Percentiles rank a stretch among this genome's conserved stretches.
Conservation (phyloP, 2,329 filamentous ascomycete species). For the Claviceps purpurea region DNA sequence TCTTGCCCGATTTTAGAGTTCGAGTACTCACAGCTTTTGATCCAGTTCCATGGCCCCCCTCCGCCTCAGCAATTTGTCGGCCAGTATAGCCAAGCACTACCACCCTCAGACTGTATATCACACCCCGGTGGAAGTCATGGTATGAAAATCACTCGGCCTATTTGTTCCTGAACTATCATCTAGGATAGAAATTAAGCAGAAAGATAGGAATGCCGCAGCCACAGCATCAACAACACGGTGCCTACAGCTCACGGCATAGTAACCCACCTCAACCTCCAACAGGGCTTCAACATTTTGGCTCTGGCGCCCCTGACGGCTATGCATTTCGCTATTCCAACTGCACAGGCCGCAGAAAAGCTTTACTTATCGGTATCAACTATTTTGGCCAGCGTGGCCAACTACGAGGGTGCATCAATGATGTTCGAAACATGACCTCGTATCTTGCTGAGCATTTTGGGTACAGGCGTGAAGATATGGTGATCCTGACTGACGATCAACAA, state of each 20-base stretch:
- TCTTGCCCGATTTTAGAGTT: not conserved
- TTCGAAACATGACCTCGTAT: slow-evolving; percentile 91
- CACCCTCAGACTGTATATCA: slow-evolving; percentile 33
- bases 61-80: slow-evolving; percentile 19
- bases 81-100: slow-evolving; percentile 17
- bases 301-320: slow-evolving; percentile 68
- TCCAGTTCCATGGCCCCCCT: slow-evolving; percentile 18
- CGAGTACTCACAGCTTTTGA: not conserved
- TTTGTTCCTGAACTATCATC: not conserved
- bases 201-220: slow-evolving; percentile 9
- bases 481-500: slow-evolving; percentile 90
- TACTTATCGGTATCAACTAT: slow-evolving; percentile 93
- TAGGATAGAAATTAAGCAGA: not conserved
- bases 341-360: slow-evolving; percentile 74
- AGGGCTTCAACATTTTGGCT: slow-evolving; percentile 59
- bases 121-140: slow-evolving; percentile 30
- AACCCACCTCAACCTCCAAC: slow-evolving; percentile 53
- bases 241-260: slow-evolving; percentile 1
- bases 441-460: slow-evolving; percentile 83
- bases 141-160: not conserved
- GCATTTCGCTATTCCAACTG: slow-evolving; percentile 86
- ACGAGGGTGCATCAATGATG: slow-evolving; percentile 91
- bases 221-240: slow-evolving; percentile 7
- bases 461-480: slow-evolving; percentile 91
- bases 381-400: slow-evolving; percentile 85